These are phyloP conservation scores for Bromus sterilis DNA, from an alignment of 176 grass and related monocot species.

Conservation along the genomic window DNA sequence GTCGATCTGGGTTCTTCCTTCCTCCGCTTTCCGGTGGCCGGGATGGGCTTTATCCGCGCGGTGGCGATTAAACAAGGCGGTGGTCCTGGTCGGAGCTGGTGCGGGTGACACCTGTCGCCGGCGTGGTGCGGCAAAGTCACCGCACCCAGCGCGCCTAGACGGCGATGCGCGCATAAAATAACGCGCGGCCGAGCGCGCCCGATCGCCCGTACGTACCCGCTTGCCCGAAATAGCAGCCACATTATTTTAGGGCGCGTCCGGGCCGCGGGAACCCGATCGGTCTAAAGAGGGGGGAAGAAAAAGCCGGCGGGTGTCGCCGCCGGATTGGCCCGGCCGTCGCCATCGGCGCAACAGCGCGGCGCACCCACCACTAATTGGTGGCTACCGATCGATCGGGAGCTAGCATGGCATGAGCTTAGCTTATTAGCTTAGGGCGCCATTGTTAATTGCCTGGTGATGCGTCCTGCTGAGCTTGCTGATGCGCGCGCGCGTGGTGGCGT, in stretches of 20 bases:
- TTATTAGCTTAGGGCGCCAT: not conserved
- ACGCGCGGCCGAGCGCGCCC: not conserved
- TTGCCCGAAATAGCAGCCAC: conserved; percentile 36
- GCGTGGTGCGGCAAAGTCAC: conserved; percentile 39
- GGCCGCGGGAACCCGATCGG: not conserved
- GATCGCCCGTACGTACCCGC: conserved; percentile 15
- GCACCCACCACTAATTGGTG: not conserved
- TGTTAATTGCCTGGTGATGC: not conserved
- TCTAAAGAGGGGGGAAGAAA: not conserved
- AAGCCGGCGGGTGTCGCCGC: not conserved
- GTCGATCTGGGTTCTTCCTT: conserved; percentile 3
- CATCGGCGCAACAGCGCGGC: not conserved
- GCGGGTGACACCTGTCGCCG: conserved; percentile 31
- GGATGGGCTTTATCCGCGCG: not conserved
- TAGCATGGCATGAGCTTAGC: not conserved
- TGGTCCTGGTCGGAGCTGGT: conserved; percentile 20
- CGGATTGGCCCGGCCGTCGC: not conserved
- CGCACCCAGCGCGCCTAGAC: conserved; percentile 27
- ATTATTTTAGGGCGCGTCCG: not conserved
- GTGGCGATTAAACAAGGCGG: conserved; percentile 31
- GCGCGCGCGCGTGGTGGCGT: not conserved
- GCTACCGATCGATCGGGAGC: not conserved
- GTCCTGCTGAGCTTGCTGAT: conserved; percentile 5
- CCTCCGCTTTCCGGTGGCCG: not conserved
- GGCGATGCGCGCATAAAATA: conserved; percentile 40